Evolutionary conservation across 1,284 basidiomycete genomes (phyloP).

Genomic region (Apiotrichum gracile): DNA sequence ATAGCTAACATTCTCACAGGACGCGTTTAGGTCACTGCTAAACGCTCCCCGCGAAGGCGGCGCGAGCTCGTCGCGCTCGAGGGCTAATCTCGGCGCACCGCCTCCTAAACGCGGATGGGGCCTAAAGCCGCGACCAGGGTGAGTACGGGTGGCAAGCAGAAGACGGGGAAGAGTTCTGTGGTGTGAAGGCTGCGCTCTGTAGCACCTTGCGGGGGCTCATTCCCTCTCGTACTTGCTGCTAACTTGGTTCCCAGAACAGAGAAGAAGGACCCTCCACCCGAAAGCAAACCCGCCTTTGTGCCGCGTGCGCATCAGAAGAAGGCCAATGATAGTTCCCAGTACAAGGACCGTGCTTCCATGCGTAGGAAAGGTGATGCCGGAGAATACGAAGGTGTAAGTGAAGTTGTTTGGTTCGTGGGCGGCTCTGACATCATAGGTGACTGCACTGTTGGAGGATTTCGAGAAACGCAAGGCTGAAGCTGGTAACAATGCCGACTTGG

Average conservation of each 20-base stretch:
- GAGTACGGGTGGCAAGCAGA: no score
- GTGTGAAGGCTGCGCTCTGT: no score
- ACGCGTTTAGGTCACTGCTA: slow-evolving; percentile 41
- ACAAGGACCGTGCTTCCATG: slow-evolving; percentile 45
- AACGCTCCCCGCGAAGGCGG: slow-evolving; percentile 25
- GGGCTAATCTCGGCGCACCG: slow-evolving; percentile 27
- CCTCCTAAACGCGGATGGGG: slow-evolving; percentile 37
- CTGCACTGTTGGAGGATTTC: slow-evolving; percentile 63
- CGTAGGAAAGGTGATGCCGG: slow-evolving; percentile 40
- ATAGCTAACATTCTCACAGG: slow-evolving; percentile 14
- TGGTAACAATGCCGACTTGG: slow-evolving; percentile 52
- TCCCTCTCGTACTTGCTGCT: no score
- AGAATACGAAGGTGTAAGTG: slow-evolving; percentile 40
- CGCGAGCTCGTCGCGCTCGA: slow-evolving; percentile 19
- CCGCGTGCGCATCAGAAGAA: slow-evolving; percentile 33
- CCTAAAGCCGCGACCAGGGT: slow-evolving; percentile 29
- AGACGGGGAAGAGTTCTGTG: no score
- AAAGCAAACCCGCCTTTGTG: slow-evolving; percentile 23
- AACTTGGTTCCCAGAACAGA: background rate
- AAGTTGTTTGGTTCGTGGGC: background rate
- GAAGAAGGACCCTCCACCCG: background rate
- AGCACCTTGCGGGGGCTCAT: no score
- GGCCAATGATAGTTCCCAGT: slow-evolving; percentile 25
- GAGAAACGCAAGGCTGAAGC: slow-evolving; percentile 58
- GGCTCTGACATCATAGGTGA: slow-evolving; percentile 4